phyloP scores from a whole-genome alignment of 2,329 filamentous ascomycete genomes.

The Scedosporium aurantiacum region DNA sequence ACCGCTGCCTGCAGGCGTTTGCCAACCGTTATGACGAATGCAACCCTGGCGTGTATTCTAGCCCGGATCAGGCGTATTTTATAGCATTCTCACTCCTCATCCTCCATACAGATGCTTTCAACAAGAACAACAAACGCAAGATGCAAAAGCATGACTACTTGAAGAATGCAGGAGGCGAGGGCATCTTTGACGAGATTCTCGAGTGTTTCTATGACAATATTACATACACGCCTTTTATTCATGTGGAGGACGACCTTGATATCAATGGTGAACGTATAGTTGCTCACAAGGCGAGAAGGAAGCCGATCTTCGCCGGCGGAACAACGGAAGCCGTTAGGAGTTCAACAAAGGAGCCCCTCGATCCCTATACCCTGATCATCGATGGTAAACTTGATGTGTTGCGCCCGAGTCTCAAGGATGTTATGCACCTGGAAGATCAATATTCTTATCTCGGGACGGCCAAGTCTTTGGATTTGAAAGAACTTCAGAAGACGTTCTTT shows the following conservation, averaged over 20 bases:
- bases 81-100: conserved; percentile 95
- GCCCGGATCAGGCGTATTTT: conserved; percentile 92
- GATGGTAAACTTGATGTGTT: conserved; percentile 77
- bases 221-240: conserved; percentile 94
- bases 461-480: conserved; percentile 63
- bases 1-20: conserved; percentile 86
- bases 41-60: conserved; percentile 89
- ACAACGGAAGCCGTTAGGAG: conserved; percentile 41
- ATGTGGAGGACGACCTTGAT: conserved; percentile 85
- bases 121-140: conserved; percentile 98
- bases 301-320: conserved; percentile 54
- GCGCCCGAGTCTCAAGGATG: conserved; percentile 78
- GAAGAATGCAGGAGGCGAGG: conserved; percentile 86
- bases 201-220: conserved; percentile 99
- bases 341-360: conserved; percentile 64
- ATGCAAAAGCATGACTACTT: conserved; percentile 96
- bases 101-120: conserved; percentile 97
- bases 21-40: conserved; percentile 96
- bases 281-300: conserved; percentile 60
- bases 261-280: conserved; percentile 64
- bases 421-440: conserved; percentile 82
- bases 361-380: conserved; percentile 89
- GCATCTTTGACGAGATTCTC: conserved; percentile 84
- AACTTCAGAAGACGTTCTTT: conserved; percentile 80
- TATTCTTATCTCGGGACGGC: conserved; percentile 79